These are phyloP conservation scores for Vitis hybrid DNA, from an alignment of 177 flowering plant genomes.

Conservation along the genomic window DNA sequence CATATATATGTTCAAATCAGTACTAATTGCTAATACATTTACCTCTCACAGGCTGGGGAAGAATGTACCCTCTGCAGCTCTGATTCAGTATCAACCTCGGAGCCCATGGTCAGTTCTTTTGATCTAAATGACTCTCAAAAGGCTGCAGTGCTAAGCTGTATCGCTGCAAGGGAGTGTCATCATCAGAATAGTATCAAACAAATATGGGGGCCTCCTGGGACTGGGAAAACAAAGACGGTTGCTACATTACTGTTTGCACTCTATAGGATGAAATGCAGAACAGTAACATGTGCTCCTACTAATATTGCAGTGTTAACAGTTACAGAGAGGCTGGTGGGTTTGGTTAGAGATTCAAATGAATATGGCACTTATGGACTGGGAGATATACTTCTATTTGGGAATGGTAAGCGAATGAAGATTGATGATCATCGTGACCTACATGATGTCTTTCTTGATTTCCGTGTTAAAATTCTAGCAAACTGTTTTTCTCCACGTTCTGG, in stretches of 20 bases:
- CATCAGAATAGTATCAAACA: constrained; percentile 38
- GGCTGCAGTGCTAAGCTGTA: constrained; percentile 34
- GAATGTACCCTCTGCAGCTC: constrained; percentile 8
- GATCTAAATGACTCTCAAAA: constrained; percentile 41
- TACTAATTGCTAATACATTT: neutral
- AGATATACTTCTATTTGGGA: neutral
- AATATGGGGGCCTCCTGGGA: constrained; percentile 41
- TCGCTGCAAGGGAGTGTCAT: constrained; percentile 24
- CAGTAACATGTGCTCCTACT: constrained; percentile 18
- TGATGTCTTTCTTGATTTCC: constrained; percentile 32
- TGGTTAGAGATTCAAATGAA: neutral
- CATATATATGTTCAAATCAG: too few relatives aligned
- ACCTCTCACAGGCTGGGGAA: constrained; percentile 22
- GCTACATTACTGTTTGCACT: constrained; percentile 5
- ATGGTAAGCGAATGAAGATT: constrained; percentile 13
- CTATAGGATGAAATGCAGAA: constrained; percentile 6
- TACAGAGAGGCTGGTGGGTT: constrained; percentile 3
- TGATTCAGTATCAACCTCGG: neutral
- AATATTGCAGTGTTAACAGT: constrained; percentile 15
- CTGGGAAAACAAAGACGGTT: constrained; percentile 29
- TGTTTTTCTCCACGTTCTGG: constrained; percentile 23
- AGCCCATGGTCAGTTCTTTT: constrained; percentile 9
- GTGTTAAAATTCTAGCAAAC: constrained; percentile 17
- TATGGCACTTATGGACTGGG: neutral
- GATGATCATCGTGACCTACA: constrained; percentile 23